Conservation (phyloP, 2,329 filamentous ascomycete species). For the Hypoxylon sp. region DNA sequence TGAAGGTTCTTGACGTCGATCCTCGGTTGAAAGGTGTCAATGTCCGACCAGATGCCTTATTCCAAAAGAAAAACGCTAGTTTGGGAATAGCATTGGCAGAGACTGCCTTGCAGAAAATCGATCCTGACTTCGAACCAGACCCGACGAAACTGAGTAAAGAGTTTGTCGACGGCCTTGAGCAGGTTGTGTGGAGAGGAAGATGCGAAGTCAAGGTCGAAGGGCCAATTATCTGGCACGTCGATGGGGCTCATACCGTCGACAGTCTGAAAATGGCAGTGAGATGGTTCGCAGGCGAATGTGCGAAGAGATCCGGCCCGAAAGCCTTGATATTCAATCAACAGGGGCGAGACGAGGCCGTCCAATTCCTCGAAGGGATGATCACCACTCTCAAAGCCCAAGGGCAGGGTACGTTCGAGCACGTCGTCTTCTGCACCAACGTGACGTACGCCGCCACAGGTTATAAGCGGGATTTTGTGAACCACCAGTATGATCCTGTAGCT, state of each 20-base stretch:
- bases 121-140: slow-evolving; percentile 51
- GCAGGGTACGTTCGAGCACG: slow-evolving; percentile 73
- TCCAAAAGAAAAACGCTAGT: slow-evolving; percentile 71
- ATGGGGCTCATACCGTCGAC: slow-evolving; percentile 93
- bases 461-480: slow-evolving; percentile 71
- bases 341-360: slow-evolving; percentile 67
- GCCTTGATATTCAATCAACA: slow-evolving; percentile 92
- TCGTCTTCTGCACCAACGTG: slow-evolving; percentile 86
- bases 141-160: slow-evolving; percentile 66
- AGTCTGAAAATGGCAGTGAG: slow-evolving; percentile 85
- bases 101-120: slow-evolving; percentile 62
- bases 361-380: slow-evolving; percentile 67
- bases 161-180: slow-evolving; percentile 80
- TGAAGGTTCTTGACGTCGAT: slow-evolving; percentile 65
- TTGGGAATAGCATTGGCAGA: slow-evolving; percentile 67
- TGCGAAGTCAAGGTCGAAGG: slow-evolving; percentile 74
- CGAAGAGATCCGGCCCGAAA: slow-evolving; percentile 51
- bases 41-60: slow-evolving; percentile 67
- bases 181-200: slow-evolving; percentile 83
- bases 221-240: slow-evolving; percentile 83
- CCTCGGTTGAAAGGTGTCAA: slow-evolving; percentile 62
- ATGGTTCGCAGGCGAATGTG: slow-evolving; percentile 78
- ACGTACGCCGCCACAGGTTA: slow-evolving; percentile 67
- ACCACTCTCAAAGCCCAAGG: slow-evolving; percentile 54
- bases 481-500: slow-evolving; percentile 66